Evolutionary conservation across 768 basidiomycete species (phyloP).

Genomic region (Suillus subaureus): DNA sequence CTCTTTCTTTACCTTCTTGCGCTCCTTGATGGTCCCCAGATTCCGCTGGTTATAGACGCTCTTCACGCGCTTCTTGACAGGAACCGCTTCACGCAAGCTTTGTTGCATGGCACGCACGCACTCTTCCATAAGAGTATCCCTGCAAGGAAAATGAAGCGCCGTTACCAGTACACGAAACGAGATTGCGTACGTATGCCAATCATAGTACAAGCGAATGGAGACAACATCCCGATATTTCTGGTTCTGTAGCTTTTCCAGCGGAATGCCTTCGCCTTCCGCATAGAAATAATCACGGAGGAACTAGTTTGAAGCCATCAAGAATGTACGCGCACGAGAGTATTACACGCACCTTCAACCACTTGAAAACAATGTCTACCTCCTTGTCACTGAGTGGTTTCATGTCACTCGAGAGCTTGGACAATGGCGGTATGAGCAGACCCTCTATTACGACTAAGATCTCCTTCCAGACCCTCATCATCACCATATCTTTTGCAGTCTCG

Average conservation of each 20-base stretch:
- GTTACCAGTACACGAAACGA: not conserved
- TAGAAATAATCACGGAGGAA: constrained; percentile 96
- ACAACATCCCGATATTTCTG: constrained; percentile 92
- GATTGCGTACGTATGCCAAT: constrained; percentile 82
- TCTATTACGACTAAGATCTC: constrained; percentile 88
- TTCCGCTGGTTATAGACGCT: constrained; percentile 92
- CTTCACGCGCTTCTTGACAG: constrained; percentile 88
- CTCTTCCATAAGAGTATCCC: constrained; percentile 89
- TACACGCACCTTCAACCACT: constrained; percentile 86
- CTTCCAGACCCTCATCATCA: constrained; percentile 95
- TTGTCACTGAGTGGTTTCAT: constrained; percentile 94
- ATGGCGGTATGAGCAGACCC: constrained; percentile 84
- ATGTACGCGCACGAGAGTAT: not conserved
- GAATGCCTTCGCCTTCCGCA: constrained; percentile 88
- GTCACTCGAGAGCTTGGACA: constrained; percentile 83
- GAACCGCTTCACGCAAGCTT: constrained; percentile 69
- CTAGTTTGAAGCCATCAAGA: constrained; percentile 39
- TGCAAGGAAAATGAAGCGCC: constrained; percentile 30
- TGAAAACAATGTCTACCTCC: constrained; percentile 98
- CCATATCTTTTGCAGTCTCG: constrained; percentile 83
- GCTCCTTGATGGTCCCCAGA: constrained; percentile 92
- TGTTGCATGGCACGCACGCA: constrained; percentile 96
- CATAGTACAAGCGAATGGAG: constrained; percentile 92
- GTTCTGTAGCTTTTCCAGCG: constrained; percentile 85
- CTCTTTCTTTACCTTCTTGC: constrained; percentile 90